Percentiles rank a stretch among this genome's conserved stretches.
Conservation (phyloP, 2,329 filamentous ascomycete genomes). For the Coleophoma eucalyptorum region DNA sequence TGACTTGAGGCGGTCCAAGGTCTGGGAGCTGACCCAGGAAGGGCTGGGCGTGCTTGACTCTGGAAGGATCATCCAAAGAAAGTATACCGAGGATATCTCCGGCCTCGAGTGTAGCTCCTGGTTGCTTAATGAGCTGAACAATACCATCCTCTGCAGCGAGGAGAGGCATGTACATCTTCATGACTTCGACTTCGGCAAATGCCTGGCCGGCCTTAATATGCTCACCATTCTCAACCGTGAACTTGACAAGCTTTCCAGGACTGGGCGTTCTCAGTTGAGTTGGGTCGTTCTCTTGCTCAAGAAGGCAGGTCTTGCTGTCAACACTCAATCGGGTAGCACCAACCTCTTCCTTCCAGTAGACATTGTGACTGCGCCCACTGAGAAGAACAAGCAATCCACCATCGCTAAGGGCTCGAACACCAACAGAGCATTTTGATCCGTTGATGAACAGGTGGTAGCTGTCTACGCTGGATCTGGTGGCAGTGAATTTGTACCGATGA, state of each 20-base stretch:
- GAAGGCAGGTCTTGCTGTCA: conserved; percentile 94
- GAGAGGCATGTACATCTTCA: conserved; percentile 99
- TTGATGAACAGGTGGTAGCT: conserved; percentile 99
- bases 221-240: conserved; percentile 89
- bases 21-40: conserved; percentile 89
- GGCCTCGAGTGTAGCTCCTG: conserved; percentile 93
- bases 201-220: conserved; percentile 90
- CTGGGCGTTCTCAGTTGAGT: conserved; percentile 93
- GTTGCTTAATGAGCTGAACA: conserved; percentile 98
- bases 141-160: conserved; percentile 92
- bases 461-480: conserved; percentile 84
- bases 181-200: conserved; percentile 97
- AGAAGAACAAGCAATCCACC: conserved; percentile 90
- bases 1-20: conserved; percentile 79
- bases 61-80: conserved; percentile 88
- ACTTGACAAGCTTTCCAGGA: conserved; percentile 97
- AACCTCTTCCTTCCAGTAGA: conserved; percentile 99
- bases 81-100: conserved; percentile 98
- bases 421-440: conserved; percentile 91
- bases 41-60: conserved; percentile 93
- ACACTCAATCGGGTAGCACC: conserved; percentile 93
- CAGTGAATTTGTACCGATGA: conserved; percentile 95
- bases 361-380: conserved; percentile 89
- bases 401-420: conserved; percentile 87
- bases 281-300: conserved; percentile 98